A percentile compares a stretch with the other conserved stretches of the same genome.
Conservation (phyloP, 2,329 filamentous ascomycete species). For the Pestalotiopsis sp. region DNA sequence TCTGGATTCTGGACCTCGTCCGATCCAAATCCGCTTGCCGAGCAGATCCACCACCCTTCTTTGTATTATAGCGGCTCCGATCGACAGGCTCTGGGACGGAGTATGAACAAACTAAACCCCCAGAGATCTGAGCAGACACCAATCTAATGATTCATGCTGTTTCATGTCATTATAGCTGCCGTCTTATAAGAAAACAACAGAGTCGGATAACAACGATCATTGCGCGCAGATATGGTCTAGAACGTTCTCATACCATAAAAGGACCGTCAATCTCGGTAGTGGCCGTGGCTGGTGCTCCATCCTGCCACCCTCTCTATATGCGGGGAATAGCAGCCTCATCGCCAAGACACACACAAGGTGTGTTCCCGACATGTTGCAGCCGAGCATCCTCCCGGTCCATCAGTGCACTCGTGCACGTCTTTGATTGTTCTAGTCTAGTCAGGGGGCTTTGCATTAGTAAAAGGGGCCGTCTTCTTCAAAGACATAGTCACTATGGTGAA, state of each 20-base stretch:
- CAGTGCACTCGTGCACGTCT: no score
- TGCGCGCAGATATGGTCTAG: neutral
- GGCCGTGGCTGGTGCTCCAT: slow-evolving; percentile 2
- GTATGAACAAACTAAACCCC: neutral
- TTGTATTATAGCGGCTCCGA: neutral
- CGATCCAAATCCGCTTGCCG: neutral
- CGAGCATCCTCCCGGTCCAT: no score
- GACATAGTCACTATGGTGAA: no score
- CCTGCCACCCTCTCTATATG: slow-evolving; percentile 3
- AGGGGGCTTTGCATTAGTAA: no score
- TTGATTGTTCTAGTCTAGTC: no score
- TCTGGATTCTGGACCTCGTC: neutral
- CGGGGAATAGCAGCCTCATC: neutral
- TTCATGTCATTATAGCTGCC: slow-evolving; percentile 28
- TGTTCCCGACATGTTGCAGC: neutral
- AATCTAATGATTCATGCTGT: slow-evolving; percentile 16
- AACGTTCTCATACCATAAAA: neutral
- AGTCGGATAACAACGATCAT: neutral
- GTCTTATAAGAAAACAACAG: slow-evolving; percentile 17
- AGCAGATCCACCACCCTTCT: neutral
- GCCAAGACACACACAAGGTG: slow-evolving; percentile 5
- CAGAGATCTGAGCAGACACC: neutral
- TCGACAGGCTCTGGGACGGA: neutral
- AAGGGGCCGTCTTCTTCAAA: no score
- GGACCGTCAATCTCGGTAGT: neutral